A percentile compares a stretch with the other conserved stretches of the same genome.
Conservation (phyloP, 768 basidiomycete species). For the Suillus ampliporus region DNA sequence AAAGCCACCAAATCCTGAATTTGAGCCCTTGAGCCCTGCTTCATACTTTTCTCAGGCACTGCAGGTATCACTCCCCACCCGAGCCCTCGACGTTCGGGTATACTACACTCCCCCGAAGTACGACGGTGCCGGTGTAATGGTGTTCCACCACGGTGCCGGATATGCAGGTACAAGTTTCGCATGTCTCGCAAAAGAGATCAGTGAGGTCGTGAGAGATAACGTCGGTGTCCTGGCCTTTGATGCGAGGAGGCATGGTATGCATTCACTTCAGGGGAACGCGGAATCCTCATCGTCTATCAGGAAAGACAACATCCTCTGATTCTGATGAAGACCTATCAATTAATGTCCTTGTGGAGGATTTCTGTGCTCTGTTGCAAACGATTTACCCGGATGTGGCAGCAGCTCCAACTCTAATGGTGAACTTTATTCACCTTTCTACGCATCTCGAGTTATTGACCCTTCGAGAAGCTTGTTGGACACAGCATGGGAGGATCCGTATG, state of each 20-base stretch:
- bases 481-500: slow-evolving; percentile 97
- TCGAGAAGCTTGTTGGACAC: slow-evolving; percentile 83
- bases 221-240: slow-evolving; percentile 86
- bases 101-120: slow-evolving; percentile 80
- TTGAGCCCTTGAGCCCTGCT: slow-evolving; percentile 77
- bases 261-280: slow-evolving; percentile 3
- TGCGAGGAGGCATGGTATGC: slow-evolving; percentile 85
- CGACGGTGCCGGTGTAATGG: slow-evolving; percentile 63
- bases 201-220: slow-evolving; percentile 62
- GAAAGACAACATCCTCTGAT: slow-evolving; percentile 31
- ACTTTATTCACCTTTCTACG: slow-evolving; percentile 24
- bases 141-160: slow-evolving; percentile 96
- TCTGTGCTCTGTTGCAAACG: slow-evolving; percentile 68
- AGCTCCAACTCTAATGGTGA: slow-evolving; percentile 79
- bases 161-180: slow-evolving; percentile 92
- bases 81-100: slow-evolving; percentile 71
- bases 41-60: slow-evolving; percentile 81
- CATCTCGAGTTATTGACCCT: neutral
- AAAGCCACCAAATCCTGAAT: slow-evolving; percentile 61
- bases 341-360: slow-evolving; percentile 72
- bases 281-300: slow-evolving; percentile 17
- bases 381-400: slow-evolving; percentile 68
- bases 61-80: slow-evolving; percentile 69
- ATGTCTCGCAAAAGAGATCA: slow-evolving; percentile 83
- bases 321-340: slow-evolving; percentile 59